phyloP scores from a whole-genome alignment of 1,284 basidiomycete species.

The Cryptococcus sp. region DNA sequence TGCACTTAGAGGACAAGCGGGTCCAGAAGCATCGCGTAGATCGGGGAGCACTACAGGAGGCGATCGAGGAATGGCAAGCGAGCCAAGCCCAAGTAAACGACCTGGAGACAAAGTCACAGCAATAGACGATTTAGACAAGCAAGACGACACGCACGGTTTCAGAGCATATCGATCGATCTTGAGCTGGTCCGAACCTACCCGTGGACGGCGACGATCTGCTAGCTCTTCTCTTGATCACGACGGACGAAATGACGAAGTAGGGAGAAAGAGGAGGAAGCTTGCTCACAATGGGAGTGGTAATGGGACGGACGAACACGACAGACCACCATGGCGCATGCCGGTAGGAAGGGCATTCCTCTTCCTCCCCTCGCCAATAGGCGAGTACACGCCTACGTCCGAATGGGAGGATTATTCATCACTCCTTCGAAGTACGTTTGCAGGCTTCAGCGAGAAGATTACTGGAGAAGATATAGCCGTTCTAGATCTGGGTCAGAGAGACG shows the following conservation, averaged over 20 bases:
- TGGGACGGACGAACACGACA: not conserved
- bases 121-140: not conserved
- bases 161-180: constrained; percentile 20
- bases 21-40: constrained; percentile 51
- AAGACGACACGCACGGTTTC: constrained; percentile 6
- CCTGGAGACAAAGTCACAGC: constrained; percentile 1
- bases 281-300: too few relatives aligned
- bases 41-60: constrained; percentile 26
- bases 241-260: not conserved
- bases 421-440: constrained; percentile 14
- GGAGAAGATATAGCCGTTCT: constrained; percentile 16
- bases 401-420: constrained; percentile 12
- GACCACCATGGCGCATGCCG: constrained; percentile 21
- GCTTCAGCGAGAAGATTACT: constrained; percentile 17
- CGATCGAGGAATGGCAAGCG: constrained; percentile 42
- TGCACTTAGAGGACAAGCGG: constrained; percentile 45
- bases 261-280: too few relatives aligned
- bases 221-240: too few relatives aligned
- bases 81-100: constrained; percentile 5
- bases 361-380: constrained; percentile 13
- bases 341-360: constrained; percentile 21
- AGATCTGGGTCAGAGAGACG: constrained; percentile 1
- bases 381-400: constrained; percentile 14
- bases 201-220: not conserved
- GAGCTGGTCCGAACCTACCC: constrained; percentile 3